Evolutionary conservation across 2,329 filamentous ascomycete genomes (phyloP).

Genomic region (Fusarium keratoplasticum): DNA sequence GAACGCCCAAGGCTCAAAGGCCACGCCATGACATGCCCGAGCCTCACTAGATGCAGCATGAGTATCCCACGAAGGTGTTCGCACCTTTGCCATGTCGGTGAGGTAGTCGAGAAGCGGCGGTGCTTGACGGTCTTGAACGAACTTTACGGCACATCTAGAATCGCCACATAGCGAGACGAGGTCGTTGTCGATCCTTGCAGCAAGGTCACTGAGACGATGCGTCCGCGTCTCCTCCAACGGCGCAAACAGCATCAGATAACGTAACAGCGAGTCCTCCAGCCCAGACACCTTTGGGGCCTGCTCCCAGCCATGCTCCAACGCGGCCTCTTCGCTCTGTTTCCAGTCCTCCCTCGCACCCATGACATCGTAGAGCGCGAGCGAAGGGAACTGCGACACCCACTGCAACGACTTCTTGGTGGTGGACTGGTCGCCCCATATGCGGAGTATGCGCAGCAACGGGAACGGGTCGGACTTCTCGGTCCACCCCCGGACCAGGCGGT

Average conservation of each 20-base stretch:
- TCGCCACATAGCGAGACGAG: constrained; percentile 50
- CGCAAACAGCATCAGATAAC: constrained; percentile 51
- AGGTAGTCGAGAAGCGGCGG: constrained; percentile 51
- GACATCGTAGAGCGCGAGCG: constrained; percentile 59
- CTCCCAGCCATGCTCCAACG: constrained; percentile 50
- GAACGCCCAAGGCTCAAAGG: constrained; percentile 56
- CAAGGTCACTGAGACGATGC: constrained; percentile 43
- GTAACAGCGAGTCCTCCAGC: constrained; percentile 48
- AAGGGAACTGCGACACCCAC: constrained; percentile 57
- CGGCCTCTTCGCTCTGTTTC: constrained; percentile 41
- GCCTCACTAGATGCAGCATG: constrained; percentile 45
- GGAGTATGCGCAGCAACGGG: constrained; percentile 59
- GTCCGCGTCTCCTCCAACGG: constrained; percentile 42
- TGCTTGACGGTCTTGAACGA: constrained; percentile 46
- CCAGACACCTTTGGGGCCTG: constrained; percentile 39
- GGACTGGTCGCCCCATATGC: constrained; percentile 57
- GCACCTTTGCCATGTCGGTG: constrained; percentile 47
- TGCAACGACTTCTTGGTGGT: constrained; percentile 55
- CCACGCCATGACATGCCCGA: constrained; percentile 48
- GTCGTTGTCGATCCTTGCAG: constrained; percentile 50
- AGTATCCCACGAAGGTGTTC: constrained; percentile 46
- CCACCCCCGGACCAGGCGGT: constrained; percentile 61
- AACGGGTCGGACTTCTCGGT: constrained; percentile 56
- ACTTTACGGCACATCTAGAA: constrained; percentile 48
- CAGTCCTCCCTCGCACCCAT: constrained; percentile 52